Base-by-base conservation (phyloP, 2,329 filamentous ascomycete species). In the Colletotrichum truncatum region DNA sequence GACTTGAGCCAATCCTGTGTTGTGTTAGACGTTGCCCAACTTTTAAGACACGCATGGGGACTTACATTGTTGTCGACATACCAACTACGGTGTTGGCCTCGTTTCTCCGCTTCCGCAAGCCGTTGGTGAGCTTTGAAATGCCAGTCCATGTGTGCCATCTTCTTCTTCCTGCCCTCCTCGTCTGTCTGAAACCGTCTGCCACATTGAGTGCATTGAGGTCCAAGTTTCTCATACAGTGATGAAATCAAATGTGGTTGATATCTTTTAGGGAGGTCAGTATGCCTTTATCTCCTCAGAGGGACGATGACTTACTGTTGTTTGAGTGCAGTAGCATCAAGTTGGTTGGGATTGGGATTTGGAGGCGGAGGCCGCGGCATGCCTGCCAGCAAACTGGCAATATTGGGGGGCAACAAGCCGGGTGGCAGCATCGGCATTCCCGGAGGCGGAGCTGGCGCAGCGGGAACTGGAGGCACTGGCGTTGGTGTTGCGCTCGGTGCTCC, bases 101-200 rank as follows among this genome's bases (percentile, higher is more conserved):
- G 88, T 75, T 93, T 95, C 73, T 93, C 90, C 12, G 92, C 91
- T 71, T 98, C 95, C 3, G 90, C 89, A 79, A 97, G 93, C 46
- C 94, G 91, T 73, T 94, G 92, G 73, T 98, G 95, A 23, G 95
- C 94, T 61, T 91, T 90, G 81, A 99, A 99, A 78, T 99, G 96
- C 96, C 96, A 99, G 78, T 99, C 96, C 84, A 99, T 90, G 75
- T 99, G 96, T 3, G 91, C 89, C 23, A 91, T 93, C 81, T 98
- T 98, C 82, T 92, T 92, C 74, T 91, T 90, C 72, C 89, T 92
- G 11, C 95, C 95, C 69, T 92, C 89, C 11, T 90, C 88, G 51
- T 93, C 92, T 4, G 87, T 87, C 57, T 86, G 86, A 77, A 99
- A 99, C 2, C 96, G 90, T 65, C 94, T 88, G 23, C 95, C 96